Evolutionary conservation across 2,329 filamentous ascomycete species (phyloP).

Genomic region (Sarocladiaceae sp.): DNA sequence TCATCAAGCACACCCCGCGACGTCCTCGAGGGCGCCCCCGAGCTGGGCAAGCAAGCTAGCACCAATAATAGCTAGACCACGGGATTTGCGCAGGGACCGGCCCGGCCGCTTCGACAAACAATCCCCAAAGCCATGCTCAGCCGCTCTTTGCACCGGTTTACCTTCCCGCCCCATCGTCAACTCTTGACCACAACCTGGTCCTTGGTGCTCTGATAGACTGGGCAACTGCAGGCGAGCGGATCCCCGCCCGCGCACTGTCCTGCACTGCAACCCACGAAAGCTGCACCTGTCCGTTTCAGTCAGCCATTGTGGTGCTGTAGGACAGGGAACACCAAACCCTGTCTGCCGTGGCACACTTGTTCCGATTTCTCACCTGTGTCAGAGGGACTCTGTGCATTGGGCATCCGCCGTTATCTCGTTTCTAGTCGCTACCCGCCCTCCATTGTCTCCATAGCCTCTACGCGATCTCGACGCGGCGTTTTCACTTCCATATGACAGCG

Average conservation of each 20-base stretch:
- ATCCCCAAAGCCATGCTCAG: not conserved
- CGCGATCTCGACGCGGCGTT: no score
- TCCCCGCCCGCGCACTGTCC: conserved; percentile 5
- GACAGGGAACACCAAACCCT: not conserved
- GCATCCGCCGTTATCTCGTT: no score
- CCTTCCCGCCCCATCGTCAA: not conserved
- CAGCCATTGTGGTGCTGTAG: not conserved
- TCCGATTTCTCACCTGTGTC: not conserved
- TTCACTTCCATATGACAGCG: no score
- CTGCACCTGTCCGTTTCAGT: conserved; percentile 2
- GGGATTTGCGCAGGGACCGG: conserved; percentile 8
- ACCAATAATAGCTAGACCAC: conserved; percentile 1
- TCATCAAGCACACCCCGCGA: not conserved
- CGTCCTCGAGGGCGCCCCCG: not conserved
- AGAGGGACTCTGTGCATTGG: no score
- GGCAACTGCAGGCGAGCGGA: conserved; percentile 9
- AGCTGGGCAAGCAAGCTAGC: not conserved
- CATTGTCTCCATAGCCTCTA: no score
- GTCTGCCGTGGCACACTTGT: conserved; percentile 4
- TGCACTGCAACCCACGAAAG: conserved; percentile 5
- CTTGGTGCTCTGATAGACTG: conserved; percentile 4
- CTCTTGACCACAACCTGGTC: conserved; percentile 5
- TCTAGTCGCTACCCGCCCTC: no score
- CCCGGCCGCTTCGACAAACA: conserved; percentile 1
- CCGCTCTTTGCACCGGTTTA: not conserved